A percentile compares a stretch with the other conserved stretches of the same genome.
phyloP scores from a whole-genome alignment of 2,329 filamentous ascomycete genomes.

The Helicocarpus griseus region DNA sequence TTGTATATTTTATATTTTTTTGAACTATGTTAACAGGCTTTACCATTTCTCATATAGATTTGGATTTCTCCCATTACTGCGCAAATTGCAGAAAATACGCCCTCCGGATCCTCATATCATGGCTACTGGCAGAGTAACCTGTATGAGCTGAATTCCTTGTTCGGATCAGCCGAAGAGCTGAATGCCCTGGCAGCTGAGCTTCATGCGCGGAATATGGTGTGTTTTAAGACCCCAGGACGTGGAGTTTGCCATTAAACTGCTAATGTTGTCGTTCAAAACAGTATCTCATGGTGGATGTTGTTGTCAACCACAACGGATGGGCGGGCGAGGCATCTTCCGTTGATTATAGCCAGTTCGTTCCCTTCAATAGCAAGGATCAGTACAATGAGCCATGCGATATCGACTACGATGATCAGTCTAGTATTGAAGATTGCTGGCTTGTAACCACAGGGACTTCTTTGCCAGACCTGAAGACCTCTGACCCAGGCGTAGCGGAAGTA shows the following conservation, averaged over 20 bases:
- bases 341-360: constrained; percentile 44
- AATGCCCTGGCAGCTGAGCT: constrained; percentile 36
- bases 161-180: constrained; percentile 39
- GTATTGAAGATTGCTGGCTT: constrained; percentile 42
- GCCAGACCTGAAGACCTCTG: constrained; percentile 52
- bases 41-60: constrained; percentile 35
- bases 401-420: constrained; percentile 44
- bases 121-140: constrained; percentile 44
- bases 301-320: constrained; percentile 39
- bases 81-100: constrained; percentile 27
- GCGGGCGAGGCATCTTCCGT: constrained; percentile 26
- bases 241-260: too few species aligned
- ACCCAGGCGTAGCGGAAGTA: constrained; percentile 37
- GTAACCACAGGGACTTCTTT: constrained; percentile 46
- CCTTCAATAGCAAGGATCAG: constrained; percentile 49
- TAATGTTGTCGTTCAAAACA: too few species aligned
- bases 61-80: constrained; percentile 32
- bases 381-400: constrained; percentile 52
- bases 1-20: too few species aligned
- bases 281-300: constrained; percentile 46
- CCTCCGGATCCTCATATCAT: constrained; percentile 39
- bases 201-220: constrained; percentile 40
- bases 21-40: too few species aligned
- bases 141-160: constrained; percentile 36
- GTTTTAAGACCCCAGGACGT: too few species aligned